These are phyloP conservation scores for Fagopyrum homotropicum DNA, from an alignment of 148 eudicot genomes.

Conservation along the genomic window DNA sequence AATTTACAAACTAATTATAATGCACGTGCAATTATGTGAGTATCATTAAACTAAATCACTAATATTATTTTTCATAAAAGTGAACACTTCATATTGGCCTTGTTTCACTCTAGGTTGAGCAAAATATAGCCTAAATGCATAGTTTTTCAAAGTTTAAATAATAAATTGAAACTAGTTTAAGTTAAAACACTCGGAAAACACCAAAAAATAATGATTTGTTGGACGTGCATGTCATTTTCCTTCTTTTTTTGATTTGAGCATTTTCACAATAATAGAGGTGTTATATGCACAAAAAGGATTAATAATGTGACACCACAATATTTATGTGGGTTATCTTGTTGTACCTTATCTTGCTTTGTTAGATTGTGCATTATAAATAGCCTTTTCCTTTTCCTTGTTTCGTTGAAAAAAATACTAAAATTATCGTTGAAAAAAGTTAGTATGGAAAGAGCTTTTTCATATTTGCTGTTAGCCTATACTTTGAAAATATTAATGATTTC, in stretches of 20 bases:
- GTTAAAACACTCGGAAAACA: too few species aligned
- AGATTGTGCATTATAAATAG: neutral
- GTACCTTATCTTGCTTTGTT: neutral
- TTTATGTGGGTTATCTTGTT: neutral
- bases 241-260: neutral
- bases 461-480: neutral
- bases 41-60: too few species aligned
- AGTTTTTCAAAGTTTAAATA: too few species aligned
- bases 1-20: too few species aligned
- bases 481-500: neutral
- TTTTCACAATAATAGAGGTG: neutral
- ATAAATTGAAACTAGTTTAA: too few species aligned
- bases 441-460: neutral
- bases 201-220: neutral
- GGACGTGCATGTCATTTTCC: neutral
- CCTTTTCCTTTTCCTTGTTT: neutral
- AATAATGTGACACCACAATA: slow-evolving; percentile 8
- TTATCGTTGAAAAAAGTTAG: neutral
- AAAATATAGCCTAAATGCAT: too few species aligned
- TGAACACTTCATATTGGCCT: too few species aligned
- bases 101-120: too few species aligned
- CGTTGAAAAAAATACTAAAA: neutral
- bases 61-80: too few species aligned
- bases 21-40: too few species aligned
- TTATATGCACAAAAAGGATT: neutral